Evolutionary conservation across 345 rosid species (phyloP).

Genomic region (Combretum micranthum): DNA sequence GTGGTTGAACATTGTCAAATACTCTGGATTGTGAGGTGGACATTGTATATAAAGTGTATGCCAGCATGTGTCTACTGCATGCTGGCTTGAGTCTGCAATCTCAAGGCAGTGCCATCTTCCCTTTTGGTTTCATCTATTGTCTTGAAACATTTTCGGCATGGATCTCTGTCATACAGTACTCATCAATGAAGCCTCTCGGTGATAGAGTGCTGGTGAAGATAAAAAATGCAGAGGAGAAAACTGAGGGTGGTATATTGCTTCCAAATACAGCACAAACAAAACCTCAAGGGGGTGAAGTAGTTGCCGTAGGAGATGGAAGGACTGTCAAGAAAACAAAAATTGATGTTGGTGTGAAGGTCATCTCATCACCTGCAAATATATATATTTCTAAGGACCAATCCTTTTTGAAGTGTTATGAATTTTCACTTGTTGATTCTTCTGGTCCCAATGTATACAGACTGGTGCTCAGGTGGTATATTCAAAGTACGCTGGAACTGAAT

Average conservation of each 20-base stretch:
- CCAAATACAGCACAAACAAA: conserved; percentile 77
- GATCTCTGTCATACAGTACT: conserved; percentile 40
- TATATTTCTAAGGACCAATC: too few species aligned
- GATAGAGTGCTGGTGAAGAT: conserved; percentile 87
- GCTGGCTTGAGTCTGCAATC: too few species aligned
- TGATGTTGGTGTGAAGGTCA: conserved; percentile 50
- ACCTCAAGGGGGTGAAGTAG: conserved; percentile 91
- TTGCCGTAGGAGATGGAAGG: conserved; percentile 88
- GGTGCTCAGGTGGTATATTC: conserved; percentile 77
- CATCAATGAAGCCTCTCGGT: conserved; percentile 72
- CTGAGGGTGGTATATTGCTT: conserved; percentile 76
- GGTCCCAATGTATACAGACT: conserved; percentile 31
- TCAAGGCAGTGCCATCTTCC: too few species aligned
- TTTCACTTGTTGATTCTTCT: not conserved
- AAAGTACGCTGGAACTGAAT: conserved; percentile 87
- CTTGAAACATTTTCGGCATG: not conserved
- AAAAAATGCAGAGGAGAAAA: conserved; percentile 75
- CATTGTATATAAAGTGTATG: too few species aligned
- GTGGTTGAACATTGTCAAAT: too few species aligned
- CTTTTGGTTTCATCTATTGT: too few species aligned
- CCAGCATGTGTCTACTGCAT: too few species aligned
- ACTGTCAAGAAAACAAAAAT: conserved; percentile 53
- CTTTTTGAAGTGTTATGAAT: not conserved
- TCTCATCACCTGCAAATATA: not conserved
- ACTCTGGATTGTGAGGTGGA: too few species aligned